Evolutionary conservation across 225 moss, liverwort and hornwort genomes (phyloP).

Genomic region (Physcomitrellopsis africana): DNA sequence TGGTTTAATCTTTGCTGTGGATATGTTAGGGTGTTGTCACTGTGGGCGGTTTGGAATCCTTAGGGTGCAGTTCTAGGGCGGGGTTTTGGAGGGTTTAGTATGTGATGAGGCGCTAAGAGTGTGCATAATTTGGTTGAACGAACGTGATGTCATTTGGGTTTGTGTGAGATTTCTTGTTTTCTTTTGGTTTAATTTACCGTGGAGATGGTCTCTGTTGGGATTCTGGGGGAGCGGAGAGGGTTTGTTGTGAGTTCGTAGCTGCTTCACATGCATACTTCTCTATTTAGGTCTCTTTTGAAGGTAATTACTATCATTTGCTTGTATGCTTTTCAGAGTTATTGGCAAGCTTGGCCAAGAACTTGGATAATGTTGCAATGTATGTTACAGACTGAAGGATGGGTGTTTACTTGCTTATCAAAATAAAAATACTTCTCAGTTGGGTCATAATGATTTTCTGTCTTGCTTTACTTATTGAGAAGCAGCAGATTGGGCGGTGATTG

Average conservation of each 20-base stretch:
- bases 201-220: not conserved
- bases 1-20: not conserved
- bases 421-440: no score
- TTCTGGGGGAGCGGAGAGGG: not conserved
- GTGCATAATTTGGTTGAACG: slow-evolving; percentile 17
- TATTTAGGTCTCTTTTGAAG: slow-evolving; percentile 26
- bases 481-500: slow-evolving; percentile 26
- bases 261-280: slow-evolving; percentile 7
- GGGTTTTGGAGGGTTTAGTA: not conserved
- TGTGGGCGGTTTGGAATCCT: not conserved
- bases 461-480: no score
- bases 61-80: not conserved
- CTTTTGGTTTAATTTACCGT: not conserved
- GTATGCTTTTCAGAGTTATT: not conserved
- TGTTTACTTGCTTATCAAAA: not conserved
- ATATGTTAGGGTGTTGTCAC: not conserved
- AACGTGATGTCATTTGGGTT: not conserved
- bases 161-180: not conserved
- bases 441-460: no score
- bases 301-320: not conserved
- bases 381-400: not conserved
- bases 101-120: not conserved
- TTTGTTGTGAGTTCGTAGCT: not conserved
- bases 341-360: not conserved
- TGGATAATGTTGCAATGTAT: not conserved